These are phyloP conservation scores for Forsythia suspensa DNA, from an alignment of 257 asterid species.

Conservation along the genomic window DNA sequence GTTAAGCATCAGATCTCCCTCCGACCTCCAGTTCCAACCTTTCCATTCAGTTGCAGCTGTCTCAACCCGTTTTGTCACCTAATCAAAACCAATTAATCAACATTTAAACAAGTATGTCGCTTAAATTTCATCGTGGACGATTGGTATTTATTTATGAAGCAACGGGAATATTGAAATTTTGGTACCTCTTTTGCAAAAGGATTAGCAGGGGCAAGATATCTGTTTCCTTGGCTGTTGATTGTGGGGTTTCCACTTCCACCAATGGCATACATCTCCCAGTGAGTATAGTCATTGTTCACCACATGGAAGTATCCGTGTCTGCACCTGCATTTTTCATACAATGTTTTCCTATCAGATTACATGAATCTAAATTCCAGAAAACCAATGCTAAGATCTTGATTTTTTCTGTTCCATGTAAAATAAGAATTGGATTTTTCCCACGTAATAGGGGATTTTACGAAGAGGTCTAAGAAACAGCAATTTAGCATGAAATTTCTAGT, in stretches of 20 bases:
- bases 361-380: not conserved
- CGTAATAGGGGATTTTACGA: not conserved
- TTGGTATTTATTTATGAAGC: not conserved
- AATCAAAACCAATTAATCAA: constrained; percentile 20
- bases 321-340: constrained; percentile 54
- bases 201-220: constrained; percentile 79
- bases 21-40: constrained; percentile 97
- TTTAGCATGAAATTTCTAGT: not conserved
- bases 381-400: not conserved
- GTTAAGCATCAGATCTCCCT: constrained; percentile 84
- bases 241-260: constrained; percentile 95
- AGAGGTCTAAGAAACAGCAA: not conserved
- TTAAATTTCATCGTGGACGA: not conserved
- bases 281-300: constrained; percentile 96
- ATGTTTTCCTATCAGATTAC: not conserved
- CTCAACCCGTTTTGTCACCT: constrained; percentile 93
- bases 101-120: not conserved
- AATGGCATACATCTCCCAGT: constrained; percentile 97
- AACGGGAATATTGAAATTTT: not conserved
- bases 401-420: not conserved
- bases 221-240: constrained; percentile 90
- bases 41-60: constrained; percentile 64
- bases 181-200: constrained; percentile 83
- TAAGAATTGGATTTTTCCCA: not conserved
- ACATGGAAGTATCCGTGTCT: constrained; percentile 93